Evolutionary conservation across 2,329 filamentous ascomycete species (phyloP), one percentile per base, ranked within the genome.

Genomic region (Cryphonectria naterciae): DNA sequence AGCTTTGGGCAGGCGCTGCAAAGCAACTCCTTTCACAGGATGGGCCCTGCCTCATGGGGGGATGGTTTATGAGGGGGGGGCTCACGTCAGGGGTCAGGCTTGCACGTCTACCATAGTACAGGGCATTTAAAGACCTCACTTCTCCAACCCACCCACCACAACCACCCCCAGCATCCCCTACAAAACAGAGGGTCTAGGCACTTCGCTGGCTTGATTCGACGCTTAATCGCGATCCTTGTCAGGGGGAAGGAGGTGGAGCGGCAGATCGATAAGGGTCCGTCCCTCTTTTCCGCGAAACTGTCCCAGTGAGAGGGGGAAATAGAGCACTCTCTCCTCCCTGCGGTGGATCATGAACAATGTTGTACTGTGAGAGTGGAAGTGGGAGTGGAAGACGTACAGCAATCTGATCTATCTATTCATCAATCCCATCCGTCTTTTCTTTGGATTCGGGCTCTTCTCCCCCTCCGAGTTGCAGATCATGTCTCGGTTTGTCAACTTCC

Each of bases 401-500:
- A 63, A 54, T 28, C 28, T 58, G 25, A 32, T 58, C 54, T 49
- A 49, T 49, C 46, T 49, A 49, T 49, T n/a, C 46, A 22, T 8
- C 8, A 1, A 58, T 58, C 54, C 25, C 54, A 32, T 58, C 54
- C 15, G 54, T 58, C 54, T 61, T 41, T 41, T 32, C 28, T 19
- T 28, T 11, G 54, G 7, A 39, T 19, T 19, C 22, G 39, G 41
- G 43, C 25, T 15, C 10, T 49, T 49, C 19, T 49, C 15, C 13
- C 15, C 58, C 62, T 52, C 56, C 32, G 11, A 75, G 75, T 75
- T 78, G 77, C 77, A 79, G 78, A 79, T 79, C 79, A 82, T 83
- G 82, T 82, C 80, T 83, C 78, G 76, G 77, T 76, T 73, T 70
- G 71, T 71, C 73, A 61, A 49, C 62, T 64, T 43, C 67, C 67